Evolutionary conservation across 306 rosid genomes (phyloP), one percentile per base, ranked within the genome.

Genomic region (Fagus crenata): DNA sequence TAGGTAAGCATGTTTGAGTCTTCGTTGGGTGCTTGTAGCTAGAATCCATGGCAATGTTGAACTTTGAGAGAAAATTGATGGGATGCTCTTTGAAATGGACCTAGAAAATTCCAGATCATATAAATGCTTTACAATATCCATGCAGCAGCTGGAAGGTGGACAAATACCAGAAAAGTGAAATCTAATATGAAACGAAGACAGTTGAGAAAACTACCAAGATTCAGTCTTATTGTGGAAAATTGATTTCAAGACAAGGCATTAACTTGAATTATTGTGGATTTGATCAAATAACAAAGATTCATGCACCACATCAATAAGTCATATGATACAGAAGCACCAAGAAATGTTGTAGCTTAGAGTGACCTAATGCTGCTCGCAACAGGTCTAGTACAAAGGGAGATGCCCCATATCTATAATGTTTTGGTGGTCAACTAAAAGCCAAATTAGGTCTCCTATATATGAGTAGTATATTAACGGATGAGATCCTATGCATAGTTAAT

Each of bases 91-190:
- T 17, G 82, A 74, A 51, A 60, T 36, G 75, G 82, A 84, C 67
- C 77, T 80, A 0, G 61, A 74, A 55, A 84, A 77, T 35, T 61
- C 85, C 1, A 78, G 78, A 43, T 3, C 80, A 17, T 68, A 77
- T 74, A 80, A 18, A 77, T 74, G 78, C 82, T 84, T 12, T 49
- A 84, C 54, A 77, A 81, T 54, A 63, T 84, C 17, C 80, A 77
- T 74, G 85, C 85, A 9, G 79, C 77, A 39, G 82, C 60, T 49
- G 84, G 84, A 3, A 77, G 80, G 82, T 77, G 83, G 83, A 64
- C 37, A 17, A 82, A 81, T 63, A 80, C 81, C 5, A 73, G 53
- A 37, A 69, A 63, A 64, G 75, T 81, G 74, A 84, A 85, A 69
- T 77, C 68, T 43, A 58, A 65, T 78, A 74, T 81, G 65, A 82